Evolutionary conservation across 192 early-diverging fungal genomes (phyloP).

Genomic region (Cetraspora pellucida): DNA sequence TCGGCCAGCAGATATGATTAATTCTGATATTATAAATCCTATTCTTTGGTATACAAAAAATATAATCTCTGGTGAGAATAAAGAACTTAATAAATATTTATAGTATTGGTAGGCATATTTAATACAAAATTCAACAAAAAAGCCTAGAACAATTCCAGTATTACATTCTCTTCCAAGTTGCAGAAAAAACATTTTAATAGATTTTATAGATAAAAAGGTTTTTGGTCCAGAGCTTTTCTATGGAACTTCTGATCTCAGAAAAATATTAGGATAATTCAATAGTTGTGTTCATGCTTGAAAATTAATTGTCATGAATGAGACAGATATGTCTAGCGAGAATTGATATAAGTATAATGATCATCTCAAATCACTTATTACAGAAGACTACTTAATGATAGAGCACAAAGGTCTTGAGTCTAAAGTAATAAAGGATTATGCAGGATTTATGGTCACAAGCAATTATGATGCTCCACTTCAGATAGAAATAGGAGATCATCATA

Average conservation of each 20-base stretch:
- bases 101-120: not conserved
- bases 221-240: not conserved
- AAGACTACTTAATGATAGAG: slow-evolving; percentile 14
- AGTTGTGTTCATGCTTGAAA: slow-evolving; percentile 1
- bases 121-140: not conserved
- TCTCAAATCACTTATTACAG: too few species aligned
- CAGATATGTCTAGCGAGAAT: not conserved
- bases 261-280: slow-evolving; percentile 21
- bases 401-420: not conserved
- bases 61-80: not conserved
- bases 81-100: slow-evolving; percentile 4
- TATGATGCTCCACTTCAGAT: not conserved
- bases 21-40: slow-evolving; percentile 14
- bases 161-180: not conserved
- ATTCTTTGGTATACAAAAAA: slow-evolving; percentile 17
- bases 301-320: not conserved
- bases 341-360: slow-evolving; percentile 19
- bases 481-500: not conserved
- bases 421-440: not conserved
- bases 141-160: slow-evolving; percentile 6
- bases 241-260: not conserved
- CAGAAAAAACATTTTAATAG: slow-evolving; percentile 19
- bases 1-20: not conserved
- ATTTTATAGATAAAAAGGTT: slow-evolving; percentile 1
- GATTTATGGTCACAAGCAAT: slow-evolving; percentile 11